A percentile compares a stretch with the other conserved stretches of the same genome.
Conservation (phyloP, 768 basidiomycete genomes). For the Termitomyces sp. region DNA sequence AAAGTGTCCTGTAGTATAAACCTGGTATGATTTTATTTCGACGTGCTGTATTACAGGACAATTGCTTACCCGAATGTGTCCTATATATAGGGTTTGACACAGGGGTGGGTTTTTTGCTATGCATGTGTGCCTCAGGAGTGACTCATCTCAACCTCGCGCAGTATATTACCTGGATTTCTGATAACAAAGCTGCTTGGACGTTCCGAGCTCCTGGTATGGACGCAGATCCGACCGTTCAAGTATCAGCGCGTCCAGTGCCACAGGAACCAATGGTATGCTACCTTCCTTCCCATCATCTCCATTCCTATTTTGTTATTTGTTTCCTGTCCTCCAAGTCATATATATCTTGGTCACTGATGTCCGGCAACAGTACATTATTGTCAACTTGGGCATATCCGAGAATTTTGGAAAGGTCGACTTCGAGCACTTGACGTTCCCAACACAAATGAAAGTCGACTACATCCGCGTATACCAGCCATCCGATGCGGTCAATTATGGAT, state of each 20-base stretch:
- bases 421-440: conserved; percentile 64
- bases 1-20: conserved; percentile 27
- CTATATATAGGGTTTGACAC: conserved; percentile 53
- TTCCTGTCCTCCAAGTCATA: background rate
- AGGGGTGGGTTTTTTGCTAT: conserved; percentile 36
- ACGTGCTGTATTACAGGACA: background rate
- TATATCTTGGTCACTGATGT: background rate
- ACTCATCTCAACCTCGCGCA: conserved; percentile 16
- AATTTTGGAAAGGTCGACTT: conserved; percentile 76
- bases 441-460: conserved; percentile 40
- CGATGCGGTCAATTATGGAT: conserved; percentile 63
- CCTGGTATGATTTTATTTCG: conserved; percentile 23
- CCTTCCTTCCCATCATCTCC: background rate
- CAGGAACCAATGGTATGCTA: conserved; percentile 79
- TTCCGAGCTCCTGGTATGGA: conserved; percentile 63
- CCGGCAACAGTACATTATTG: conserved; percentile 61
- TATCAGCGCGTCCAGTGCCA: conserved; percentile 64
- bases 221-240: conserved; percentile 51
- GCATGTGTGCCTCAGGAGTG: background rate
- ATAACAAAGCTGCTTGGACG: conserved; percentile 69
- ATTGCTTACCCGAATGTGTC: background rate
- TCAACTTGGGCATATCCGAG: conserved; percentile 77
- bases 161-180: conserved; percentile 86
- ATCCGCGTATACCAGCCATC: conserved; percentile 69
- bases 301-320: too few species aligned